Base-by-base conservation (phyloP, 768 basidiomycete species). In the Russula sp. region DNA sequence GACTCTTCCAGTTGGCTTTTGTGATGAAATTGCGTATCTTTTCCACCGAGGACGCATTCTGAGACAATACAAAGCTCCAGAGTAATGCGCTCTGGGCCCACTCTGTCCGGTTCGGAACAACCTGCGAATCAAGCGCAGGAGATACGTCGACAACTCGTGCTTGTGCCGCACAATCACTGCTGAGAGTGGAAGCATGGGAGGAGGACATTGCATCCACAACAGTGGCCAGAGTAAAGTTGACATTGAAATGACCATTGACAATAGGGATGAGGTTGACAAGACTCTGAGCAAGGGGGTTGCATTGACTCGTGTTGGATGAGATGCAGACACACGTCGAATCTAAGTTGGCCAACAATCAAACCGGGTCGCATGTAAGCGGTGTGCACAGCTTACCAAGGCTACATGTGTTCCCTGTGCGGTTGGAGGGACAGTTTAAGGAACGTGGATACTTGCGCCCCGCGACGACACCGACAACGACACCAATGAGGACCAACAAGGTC, bases 261-360 rank as follows among this genome's bases (percentile, higher is more conserved):
- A 71, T 70, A 11, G 84, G 82, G 9, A 82, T 70, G 16, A 86
- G 74, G 56, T 77, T 71, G 27, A 83, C 67, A 47, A 88, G 70
- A 59, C 74, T 79, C 69, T 81, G 77, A 0, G 86, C 85, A 10
- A 88, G 70, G 31, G 76, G 77, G 51, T 81, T 77, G 66, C 84
- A 85, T 63, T 73, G 76, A n/a, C 74, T 73, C 3, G 72, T 52
- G 20, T 66, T 59, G n/a, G 73, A 71, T 2, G 82, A 79, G 13
- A 82, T 80, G 66, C 86, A 87, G 42, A 82, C 76, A 69, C 86
- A 88, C 0, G 84, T 83, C 1, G 84, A 77, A 74, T 86, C 85
- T 87, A 64, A 48, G 44, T n/a, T 31, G 9, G n/a, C 61, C 31
- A 49, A 35, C 66, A 11, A 68, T 66, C 31, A 37, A 18, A 42